Evolutionary conservation across 768 basidiomycete species (phyloP).

Genomic region (Daedaleopsis nitida): DNA sequence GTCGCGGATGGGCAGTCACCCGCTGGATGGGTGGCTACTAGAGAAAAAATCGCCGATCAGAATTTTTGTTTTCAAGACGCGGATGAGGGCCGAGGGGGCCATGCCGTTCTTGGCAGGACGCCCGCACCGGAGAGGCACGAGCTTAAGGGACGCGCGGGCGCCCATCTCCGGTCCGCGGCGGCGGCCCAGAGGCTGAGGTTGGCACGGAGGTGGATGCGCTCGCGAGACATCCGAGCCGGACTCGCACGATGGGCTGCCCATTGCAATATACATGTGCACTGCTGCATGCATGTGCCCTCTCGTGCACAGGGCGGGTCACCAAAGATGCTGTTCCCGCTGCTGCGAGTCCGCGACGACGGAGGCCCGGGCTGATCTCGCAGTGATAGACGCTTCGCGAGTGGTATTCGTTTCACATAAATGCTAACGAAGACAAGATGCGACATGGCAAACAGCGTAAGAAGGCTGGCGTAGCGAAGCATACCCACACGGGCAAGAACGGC

Average conservation of each 20-base stretch:
- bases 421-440: not conserved
- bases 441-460: not conserved
- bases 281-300: too few species aligned
- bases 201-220: not conserved
- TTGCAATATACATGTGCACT: too few species aligned
- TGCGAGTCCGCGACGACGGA: too few species aligned
- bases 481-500: conserved; percentile 11
- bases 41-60: too few species aligned
- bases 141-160: not conserved
- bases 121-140: too few species aligned
- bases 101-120: too few species aligned
- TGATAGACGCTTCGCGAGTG: not conserved
- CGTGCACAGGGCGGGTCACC: too few species aligned
- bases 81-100: too few species aligned
- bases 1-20: too few species aligned
- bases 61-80: too few species aligned
- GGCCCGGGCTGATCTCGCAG: too few species aligned
- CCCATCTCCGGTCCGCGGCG: not conserved
- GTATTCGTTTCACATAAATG: not conserved
- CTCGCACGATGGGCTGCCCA: not conserved
- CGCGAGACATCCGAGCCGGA: not conserved
- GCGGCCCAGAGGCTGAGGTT: not conserved
- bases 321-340: not conserved
- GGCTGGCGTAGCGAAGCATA: not conserved
- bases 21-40: too few species aligned